A percentile compares a stretch with the other conserved stretches of the same genome.
These are phyloP conservation scores for Cystoisospora suis DNA, from an alignment of 169 alveolate genomes.

Conservation along the genomic window DNA sequence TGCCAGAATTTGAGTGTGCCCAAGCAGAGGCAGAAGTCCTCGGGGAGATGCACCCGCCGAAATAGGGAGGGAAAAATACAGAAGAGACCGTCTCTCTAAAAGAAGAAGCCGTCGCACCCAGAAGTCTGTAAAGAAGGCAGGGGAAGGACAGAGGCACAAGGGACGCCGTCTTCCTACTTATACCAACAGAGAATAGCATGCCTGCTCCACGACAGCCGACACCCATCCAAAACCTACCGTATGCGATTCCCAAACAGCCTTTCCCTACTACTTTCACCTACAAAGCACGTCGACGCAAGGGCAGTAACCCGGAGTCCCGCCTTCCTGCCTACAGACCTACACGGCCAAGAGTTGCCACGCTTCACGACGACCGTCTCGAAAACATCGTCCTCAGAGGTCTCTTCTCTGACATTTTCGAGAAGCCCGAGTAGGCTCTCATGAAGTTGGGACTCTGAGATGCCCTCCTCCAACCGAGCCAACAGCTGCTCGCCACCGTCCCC, in stretches of 20 bases:
- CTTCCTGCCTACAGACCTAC: no score
- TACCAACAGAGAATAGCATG: no score
- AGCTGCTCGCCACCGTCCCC: no score
- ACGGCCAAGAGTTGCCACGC: constrained; percentile 26
- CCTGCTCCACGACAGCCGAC: no score
- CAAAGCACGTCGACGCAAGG: background rate
- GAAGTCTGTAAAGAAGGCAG: background rate
- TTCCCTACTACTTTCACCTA: background rate
- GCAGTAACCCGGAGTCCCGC: background rate
- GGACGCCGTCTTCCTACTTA: no score
- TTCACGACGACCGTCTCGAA: background rate
- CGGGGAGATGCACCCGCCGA: constrained; percentile 16
- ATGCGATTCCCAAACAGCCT: background rate
- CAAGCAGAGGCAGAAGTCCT: background rate
- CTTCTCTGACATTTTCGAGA: background rate
- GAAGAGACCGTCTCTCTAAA: constrained; percentile 10
- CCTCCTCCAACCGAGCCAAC: no score
- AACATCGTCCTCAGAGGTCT: background rate
- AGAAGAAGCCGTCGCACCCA: constrained; percentile 16
- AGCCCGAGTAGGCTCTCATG: no score
- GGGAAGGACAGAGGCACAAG: background rate
- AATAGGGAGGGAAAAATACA: background rate
- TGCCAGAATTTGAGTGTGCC: background rate
- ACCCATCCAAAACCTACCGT: background rate
- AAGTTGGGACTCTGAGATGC: no score